phyloP scores from a whole-genome alignment of 768 basidiomycete genomes.

The Russula griseocarnosa region DNA sequence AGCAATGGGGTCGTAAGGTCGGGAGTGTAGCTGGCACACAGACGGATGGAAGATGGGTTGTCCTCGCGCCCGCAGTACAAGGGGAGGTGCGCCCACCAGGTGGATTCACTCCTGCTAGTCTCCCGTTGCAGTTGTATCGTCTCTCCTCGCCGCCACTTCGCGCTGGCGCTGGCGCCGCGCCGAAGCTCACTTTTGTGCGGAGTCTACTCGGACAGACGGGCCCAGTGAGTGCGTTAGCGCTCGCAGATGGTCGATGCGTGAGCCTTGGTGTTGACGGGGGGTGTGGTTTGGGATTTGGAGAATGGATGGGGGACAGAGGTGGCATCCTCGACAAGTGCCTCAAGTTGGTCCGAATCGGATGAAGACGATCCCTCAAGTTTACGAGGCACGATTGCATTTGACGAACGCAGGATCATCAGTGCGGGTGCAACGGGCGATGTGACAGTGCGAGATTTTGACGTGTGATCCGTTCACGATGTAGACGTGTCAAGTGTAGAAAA shows the following conservation, averaged over 20 bases:
- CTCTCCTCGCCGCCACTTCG: conserved; percentile 55
- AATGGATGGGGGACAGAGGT: conserved; percentile 42
- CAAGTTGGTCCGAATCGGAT: conserved; percentile 29
- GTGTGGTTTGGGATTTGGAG: conserved; percentile 87
- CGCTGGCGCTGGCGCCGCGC: conserved; percentile 45
- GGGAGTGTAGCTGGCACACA: conserved; percentile 64
- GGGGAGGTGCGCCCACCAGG: conserved; percentile 10
- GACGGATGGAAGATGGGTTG: conserved; percentile 83
- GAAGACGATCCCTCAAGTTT: background rate
- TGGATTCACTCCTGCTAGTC: conserved; percentile 36
- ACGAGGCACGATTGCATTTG: conserved; percentile 56
- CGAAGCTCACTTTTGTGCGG: conserved; percentile 69
- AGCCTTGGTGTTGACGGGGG: conserved; percentile 64
- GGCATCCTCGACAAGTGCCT: conserved; percentile 31
- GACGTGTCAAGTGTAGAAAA: background rate
- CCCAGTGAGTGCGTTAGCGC: conserved; percentile 59
- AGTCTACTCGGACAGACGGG: conserved; percentile 66
- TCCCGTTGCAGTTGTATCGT: conserved; percentile 70
- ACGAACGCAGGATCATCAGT: conserved; percentile 68
- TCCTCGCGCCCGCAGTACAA: conserved; percentile 56
- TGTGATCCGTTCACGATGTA: conserved; percentile 36
- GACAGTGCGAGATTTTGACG: conserved; percentile 54
- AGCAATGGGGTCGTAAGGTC: conserved; percentile 78
- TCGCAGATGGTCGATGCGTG: conserved; percentile 81
- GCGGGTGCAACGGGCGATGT: conserved; percentile 37